These are phyloP conservation scores for Paecilomyces dactylethromorphus DNA, from an alignment of 2,329 filamentous ascomycete genomes.

Conservation along the genomic window DNA sequence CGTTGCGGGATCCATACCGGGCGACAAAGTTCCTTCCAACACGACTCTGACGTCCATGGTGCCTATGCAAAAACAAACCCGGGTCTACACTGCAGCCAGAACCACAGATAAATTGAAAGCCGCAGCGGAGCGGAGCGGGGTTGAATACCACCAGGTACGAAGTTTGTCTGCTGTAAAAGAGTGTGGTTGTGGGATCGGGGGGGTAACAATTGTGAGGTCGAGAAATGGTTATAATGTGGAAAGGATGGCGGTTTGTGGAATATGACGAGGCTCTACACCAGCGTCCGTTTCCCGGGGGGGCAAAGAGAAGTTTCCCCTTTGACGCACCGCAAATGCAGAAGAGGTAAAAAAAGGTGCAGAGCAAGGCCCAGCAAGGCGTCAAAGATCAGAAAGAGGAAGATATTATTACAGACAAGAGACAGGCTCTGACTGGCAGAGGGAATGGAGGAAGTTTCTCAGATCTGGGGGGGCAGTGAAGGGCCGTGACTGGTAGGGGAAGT, in stretches of 20 bases:
- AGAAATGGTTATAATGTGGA: conserved; percentile 13
- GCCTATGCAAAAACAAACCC: conserved; percentile 11
- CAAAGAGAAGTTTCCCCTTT: background rate
- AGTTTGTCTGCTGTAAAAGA: conserved; percentile 15
- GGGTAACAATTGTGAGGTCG: conserved; percentile 9
- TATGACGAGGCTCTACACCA: conserved; percentile 32
- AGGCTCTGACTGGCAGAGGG: background rate
- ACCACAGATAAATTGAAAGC: conserved; percentile 10
- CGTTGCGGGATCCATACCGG: conserved; percentile 56
- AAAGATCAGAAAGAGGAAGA: background rate
- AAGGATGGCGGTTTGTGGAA: conserved; percentile 28
- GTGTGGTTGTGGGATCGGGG: conserved; percentile 16
- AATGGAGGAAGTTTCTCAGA: background rate
- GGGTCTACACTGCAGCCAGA: conserved; percentile 8
- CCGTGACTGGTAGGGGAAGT: background rate
- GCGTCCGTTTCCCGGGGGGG: conserved; percentile 12
- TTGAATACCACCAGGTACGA: conserved; percentile 6
- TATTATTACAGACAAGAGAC: background rate
- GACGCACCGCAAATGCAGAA: background rate
- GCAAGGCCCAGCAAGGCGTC: conserved; percentile 3
- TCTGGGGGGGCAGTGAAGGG: background rate
- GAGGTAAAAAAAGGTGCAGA: conserved; percentile 7
- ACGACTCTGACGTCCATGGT: conserved; percentile 98
- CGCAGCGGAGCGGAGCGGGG: conserved; percentile 14
- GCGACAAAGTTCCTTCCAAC: conserved; percentile 91